These are phyloP conservation scores for Botrytis paeoniae DNA, from an alignment of 2,329 filamentous ascomycete genomes.

Conservation along the genomic window DNA sequence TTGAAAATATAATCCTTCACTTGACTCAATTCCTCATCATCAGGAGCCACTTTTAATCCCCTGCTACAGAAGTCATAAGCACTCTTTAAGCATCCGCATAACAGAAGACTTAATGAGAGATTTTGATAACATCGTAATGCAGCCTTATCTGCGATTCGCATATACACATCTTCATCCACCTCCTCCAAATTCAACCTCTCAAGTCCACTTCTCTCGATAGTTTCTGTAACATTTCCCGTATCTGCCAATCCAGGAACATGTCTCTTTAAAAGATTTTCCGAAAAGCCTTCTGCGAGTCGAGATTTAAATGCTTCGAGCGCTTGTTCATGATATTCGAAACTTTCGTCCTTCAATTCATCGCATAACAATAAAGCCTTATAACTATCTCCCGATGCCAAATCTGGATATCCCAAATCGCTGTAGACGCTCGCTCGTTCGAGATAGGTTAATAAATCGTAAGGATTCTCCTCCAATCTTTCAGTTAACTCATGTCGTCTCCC, in stretches of 20 bases:
- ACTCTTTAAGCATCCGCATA: slow-evolving; percentile 67
- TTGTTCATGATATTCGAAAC: slow-evolving; percentile 77
- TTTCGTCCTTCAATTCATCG: slow-evolving; percentile 75
- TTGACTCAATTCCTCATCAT: slow-evolving; percentile 54
- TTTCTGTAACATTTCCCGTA: slow-evolving; percentile 23
- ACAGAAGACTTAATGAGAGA: slow-evolving; percentile 54
- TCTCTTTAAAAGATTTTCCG: slow-evolving; percentile 43
- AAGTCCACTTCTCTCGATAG: slow-evolving; percentile 13
- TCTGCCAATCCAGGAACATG: slow-evolving; percentile 22
- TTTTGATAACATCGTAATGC: slow-evolving; percentile 59
- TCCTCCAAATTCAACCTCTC: slow-evolving; percentile 35
- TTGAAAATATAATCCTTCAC: slow-evolving; percentile 53
- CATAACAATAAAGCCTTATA: slow-evolving; percentile 85
- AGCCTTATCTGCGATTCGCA: slow-evolving; percentile 47
- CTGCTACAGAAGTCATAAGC: slow-evolving; percentile 63
- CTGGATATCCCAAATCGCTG: slow-evolving; percentile 75
- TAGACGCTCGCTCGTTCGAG: slow-evolving; percentile 70
- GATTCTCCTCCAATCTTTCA: slow-evolving; percentile 47
- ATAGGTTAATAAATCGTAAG: slow-evolving; percentile 63
- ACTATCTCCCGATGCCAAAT: slow-evolving; percentile 84
- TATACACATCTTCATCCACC: slow-evolving; percentile 39
- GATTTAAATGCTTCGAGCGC: slow-evolving; percentile 46
- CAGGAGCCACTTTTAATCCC: slow-evolving; percentile 54
- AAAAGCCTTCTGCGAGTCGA: slow-evolving; percentile 33
- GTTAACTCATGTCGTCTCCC: slow-evolving; percentile 57